Evolutionary conservation across 352 stramenopile species (phyloP).

Genomic region (Phytophthora ramorum): DNA sequence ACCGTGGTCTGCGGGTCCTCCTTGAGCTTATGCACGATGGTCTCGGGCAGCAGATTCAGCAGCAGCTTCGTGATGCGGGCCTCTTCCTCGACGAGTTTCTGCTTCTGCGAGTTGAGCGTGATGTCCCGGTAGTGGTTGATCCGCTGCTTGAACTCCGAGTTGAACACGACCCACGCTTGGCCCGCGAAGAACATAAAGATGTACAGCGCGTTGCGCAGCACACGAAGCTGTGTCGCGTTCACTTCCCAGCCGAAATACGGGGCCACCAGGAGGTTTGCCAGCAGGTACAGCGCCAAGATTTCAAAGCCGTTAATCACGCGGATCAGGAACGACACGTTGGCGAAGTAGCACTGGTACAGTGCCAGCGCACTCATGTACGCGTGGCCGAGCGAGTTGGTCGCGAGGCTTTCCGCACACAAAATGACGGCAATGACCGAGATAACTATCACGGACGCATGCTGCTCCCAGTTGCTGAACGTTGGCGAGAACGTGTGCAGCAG

Average conservation of each 20-base stretch:
- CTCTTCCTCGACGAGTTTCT: conserved; percentile 87
- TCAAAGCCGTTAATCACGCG: conserved; percentile 61
- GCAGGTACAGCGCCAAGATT: conserved; percentile 69
- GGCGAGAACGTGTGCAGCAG: conserved; percentile 79
- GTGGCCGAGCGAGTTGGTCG: conserved; percentile 73
- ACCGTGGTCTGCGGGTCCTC: conserved; percentile 81
- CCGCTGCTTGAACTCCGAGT: conserved; percentile 88
- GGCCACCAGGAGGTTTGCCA: conserved; percentile 67
- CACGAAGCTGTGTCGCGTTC: conserved; percentile 55
- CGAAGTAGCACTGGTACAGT: conserved; percentile 87
- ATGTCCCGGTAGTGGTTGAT: conserved; percentile 89
- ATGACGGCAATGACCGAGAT: conserved; percentile 67
- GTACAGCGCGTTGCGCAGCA: conserved; percentile 77
- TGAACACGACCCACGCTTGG: conserved; percentile 87
- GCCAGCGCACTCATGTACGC: conserved; percentile 83
- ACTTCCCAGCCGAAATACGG: conserved; percentile 48
- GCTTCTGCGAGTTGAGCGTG: conserved; percentile 83
- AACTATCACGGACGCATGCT: conserved; percentile 56
- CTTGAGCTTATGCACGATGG: conserved; percentile 87
- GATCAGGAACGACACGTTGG: conserved; percentile 80
- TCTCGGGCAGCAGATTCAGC: conserved; percentile 81
- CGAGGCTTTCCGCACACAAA: conserved; percentile 70
- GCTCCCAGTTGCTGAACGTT: conserved; percentile 65
- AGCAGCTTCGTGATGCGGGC: conserved; percentile 80
- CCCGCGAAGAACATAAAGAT: conserved; percentile 85